phyloP scores from a whole-genome alignment of 2,329 filamentous ascomycete species.

The Cytospora mali region DNA sequence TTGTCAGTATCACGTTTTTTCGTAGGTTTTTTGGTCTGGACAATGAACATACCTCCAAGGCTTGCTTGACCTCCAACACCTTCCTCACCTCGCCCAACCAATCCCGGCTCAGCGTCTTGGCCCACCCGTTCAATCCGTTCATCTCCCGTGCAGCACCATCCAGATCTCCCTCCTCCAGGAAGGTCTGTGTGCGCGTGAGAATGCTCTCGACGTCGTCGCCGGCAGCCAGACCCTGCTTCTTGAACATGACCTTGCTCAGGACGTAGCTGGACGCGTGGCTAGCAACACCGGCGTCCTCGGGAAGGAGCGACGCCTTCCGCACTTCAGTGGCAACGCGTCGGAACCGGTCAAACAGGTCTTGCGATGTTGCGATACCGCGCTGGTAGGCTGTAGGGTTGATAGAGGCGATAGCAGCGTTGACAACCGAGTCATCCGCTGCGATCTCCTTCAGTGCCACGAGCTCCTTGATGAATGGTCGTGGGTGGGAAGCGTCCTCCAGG shows the following conservation, averaged over 20 bases:
- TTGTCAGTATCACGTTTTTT: constrained; percentile 32
- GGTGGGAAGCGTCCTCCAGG: constrained; percentile 72
- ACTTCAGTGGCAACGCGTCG: constrained; percentile 89
- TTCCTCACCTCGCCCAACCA: constrained; percentile 91
- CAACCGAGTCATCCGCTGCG: constrained; percentile 78
- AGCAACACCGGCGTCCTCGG: constrained; percentile 91
- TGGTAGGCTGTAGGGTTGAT: constrained; percentile 95
- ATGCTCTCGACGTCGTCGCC: constrained; percentile 94
- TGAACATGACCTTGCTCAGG: constrained; percentile 93
- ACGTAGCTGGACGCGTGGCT: constrained; percentile 89
- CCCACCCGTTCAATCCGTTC: constrained; percentile 91
- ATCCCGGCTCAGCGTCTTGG: constrained; percentile 90
- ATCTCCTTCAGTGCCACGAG: constrained; percentile 94
- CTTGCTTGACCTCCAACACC: constrained; percentile 93
- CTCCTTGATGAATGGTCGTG: constrained; percentile 87
- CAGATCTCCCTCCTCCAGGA: constrained; percentile 89
- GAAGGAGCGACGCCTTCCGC: constrained; percentile 88
- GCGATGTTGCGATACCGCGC: constrained; percentile 78
- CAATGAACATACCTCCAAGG: constrained; percentile 76
- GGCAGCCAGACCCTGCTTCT: constrained; percentile 82
- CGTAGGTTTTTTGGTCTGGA: neutral
- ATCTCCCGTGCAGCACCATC: constrained; percentile 93
- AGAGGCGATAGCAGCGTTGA: constrained; percentile 92
- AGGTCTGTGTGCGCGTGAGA: constrained; percentile 82
- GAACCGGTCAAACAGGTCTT: constrained; percentile 94